These are phyloP conservation scores for Paraglomus brasilianum DNA, from an alignment of 192 early-diverging fungal species.

Conservation along the genomic window DNA sequence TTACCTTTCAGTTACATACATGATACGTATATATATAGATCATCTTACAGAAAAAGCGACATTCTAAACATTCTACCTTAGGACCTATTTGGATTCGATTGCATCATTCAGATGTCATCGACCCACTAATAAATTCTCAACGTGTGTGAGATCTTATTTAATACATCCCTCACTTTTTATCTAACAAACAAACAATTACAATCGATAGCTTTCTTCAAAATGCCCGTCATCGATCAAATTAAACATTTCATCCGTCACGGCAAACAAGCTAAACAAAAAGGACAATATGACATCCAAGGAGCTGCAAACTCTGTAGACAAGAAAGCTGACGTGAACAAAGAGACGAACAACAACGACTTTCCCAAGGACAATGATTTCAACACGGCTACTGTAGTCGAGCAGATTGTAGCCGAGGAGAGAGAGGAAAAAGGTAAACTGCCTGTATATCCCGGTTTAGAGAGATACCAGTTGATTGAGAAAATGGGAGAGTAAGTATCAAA, in stretches of 20 bases:
- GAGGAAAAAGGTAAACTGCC: conserved; percentile 51
- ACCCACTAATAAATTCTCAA: too few species aligned
- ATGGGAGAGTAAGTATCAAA: conserved; percentile 68
- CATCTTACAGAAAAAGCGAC: too few species aligned
- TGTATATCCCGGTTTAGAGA: conserved; percentile 57
- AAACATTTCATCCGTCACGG: conserved; percentile 52
- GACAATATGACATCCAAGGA: background rate
- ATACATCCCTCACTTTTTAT: too few species aligned
- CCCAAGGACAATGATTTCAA: conserved; percentile 26
- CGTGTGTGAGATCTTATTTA: too few species aligned
- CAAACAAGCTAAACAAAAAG: conserved; percentile 39
- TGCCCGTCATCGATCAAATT: conserved; percentile 44
- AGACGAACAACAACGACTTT: background rate
- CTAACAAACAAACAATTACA: too few species aligned
- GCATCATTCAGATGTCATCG: too few species aligned
- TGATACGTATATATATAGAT: too few species aligned
- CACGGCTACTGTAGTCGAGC: conserved; percentile 39
- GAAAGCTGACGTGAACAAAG: background rate
- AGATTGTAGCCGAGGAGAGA: conserved; percentile 54
- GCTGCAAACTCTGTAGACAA: background rate
- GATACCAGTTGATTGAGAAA: conserved; percentile 58
- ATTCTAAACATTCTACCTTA: too few species aligned
- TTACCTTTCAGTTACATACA: too few species aligned
- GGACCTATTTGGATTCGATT: too few species aligned
- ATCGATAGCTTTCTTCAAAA: too few species aligned